phyloP scores from a whole-genome alignment of 768 basidiomycete species.

The Leccinum arenicola region DNA sequence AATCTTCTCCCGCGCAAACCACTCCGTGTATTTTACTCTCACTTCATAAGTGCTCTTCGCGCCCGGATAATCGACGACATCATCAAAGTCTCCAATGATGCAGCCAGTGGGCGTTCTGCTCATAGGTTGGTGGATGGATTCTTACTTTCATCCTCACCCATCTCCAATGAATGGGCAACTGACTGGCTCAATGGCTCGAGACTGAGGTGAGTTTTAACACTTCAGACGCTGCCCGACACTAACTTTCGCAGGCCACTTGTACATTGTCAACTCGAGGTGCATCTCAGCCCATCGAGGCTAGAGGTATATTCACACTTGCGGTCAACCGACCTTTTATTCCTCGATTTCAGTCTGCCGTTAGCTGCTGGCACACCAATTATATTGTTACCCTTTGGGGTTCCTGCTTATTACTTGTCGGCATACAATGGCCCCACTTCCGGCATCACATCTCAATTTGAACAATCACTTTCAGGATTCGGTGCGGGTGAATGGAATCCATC shows the following conservation, averaged over 20 bases:
- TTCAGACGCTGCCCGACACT: slow-evolving; percentile 8
- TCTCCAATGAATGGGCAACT: slow-evolving; percentile 57
- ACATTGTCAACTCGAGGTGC: slow-evolving; percentile 58
- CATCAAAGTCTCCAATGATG: slow-evolving; percentile 38
- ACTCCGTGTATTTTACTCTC: slow-evolving; percentile 38
- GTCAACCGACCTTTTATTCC: slow-evolving; percentile 55
- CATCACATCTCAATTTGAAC: slow-evolving; percentile 59
- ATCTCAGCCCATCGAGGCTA: slow-evolving; percentile 45
- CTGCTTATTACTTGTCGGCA: slow-evolving; percentile 70
- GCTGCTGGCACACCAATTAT: slow-evolving; percentile 63
- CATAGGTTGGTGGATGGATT: slow-evolving; percentile 61
- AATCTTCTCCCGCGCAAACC: slow-evolving; percentile 45
- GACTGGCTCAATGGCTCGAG: slow-evolving; percentile 58
- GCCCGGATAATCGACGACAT: slow-evolving; percentile 50
- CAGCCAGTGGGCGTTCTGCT: slow-evolving; percentile 33
- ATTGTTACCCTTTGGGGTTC: slow-evolving; percentile 67
- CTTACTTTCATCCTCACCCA: slow-evolving; percentile 46
- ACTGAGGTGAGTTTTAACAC: slow-evolving; percentile 38
- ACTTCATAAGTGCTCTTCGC: slow-evolving; percentile 65
- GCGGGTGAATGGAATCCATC: slow-evolving; percentile 47
- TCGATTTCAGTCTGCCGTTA: slow-evolving; percentile 41
- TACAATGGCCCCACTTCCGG: slow-evolving; percentile 67
- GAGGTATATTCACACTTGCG: slow-evolving; percentile 63
- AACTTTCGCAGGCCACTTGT: slow-evolving; percentile 50
- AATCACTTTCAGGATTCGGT: slow-evolving; percentile 62